phyloP scores from a whole-genome alignment of 2,329 filamentous ascomycete species.

The Fusarium oligoseptatum region DNA sequence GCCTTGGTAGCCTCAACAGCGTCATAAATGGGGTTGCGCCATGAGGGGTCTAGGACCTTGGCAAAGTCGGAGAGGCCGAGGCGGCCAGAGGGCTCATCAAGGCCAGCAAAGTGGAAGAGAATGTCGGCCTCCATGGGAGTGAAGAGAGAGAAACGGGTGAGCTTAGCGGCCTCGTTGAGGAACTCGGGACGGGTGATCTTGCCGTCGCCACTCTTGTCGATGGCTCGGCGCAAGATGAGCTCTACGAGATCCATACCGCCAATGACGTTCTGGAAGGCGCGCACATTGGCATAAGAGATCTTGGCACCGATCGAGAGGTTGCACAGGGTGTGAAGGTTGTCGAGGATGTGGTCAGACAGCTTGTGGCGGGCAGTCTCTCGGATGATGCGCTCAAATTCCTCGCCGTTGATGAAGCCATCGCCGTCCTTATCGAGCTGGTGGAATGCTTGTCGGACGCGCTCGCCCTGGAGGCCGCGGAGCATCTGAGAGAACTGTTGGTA shows the following conservation, averaged over 20 bases:
- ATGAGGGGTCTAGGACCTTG: slow-evolving; percentile 94
- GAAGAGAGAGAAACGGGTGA: slow-evolving; percentile 94
- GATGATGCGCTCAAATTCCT: slow-evolving; percentile 97
- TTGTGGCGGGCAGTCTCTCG: slow-evolving; percentile 93
- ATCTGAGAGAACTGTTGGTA: slow-evolving; percentile 99
- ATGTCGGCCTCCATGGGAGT: slow-evolving; percentile 99
- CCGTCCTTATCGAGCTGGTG: slow-evolving; percentile 89
- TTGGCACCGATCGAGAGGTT: slow-evolving; percentile 93
- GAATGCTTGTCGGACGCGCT: slow-evolving; percentile 96
- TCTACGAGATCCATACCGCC: slow-evolving; percentile 98
- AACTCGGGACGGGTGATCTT: slow-evolving; percentile 97
- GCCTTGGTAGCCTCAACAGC: slow-evolving; percentile 63
- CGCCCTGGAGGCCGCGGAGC: slow-evolving; percentile 94
- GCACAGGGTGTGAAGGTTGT: slow-evolving; percentile 92
- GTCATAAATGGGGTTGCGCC: slow-evolving; percentile 75
- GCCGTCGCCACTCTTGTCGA: slow-evolving; percentile 84
- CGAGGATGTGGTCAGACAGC: slow-evolving; percentile 93
- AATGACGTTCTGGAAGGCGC: slow-evolving; percentile 98
- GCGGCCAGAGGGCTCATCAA: slow-evolving; percentile 89
- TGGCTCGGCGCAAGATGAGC: slow-evolving; percentile 89
- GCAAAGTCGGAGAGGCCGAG: slow-evolving; percentile 88
- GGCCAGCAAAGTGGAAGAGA: slow-evolving; percentile 95
- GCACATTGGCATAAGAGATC: slow-evolving; percentile 97
- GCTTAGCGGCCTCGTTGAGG: slow-evolving; percentile 89
- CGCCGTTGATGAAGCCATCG: slow-evolving; percentile 94